Base-by-base conservation (phyloP, 148 eudicot genomes). In the Cornus florida region DNA sequence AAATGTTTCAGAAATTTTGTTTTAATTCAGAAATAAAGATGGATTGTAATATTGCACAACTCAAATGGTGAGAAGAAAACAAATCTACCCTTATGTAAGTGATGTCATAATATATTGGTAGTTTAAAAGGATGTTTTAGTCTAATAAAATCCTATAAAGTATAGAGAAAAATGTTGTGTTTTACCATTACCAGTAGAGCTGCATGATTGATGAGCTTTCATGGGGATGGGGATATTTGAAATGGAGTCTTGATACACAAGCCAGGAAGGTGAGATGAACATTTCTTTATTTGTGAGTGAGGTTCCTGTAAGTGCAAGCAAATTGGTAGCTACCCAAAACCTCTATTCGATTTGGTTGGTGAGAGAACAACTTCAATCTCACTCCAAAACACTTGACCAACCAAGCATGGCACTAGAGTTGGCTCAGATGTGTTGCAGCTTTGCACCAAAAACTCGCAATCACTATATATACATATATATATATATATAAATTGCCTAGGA, bases 281-380 rank as follows among this genome's bases (percentile, higher is more conserved):
- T 57, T 0, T 53, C 10, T 24, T 19, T 62, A n/a, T 32, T 6
- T 48, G 13, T n/a, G 22, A 14, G 5, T 24, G 75, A 67, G 70
- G n/a, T 69, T 14, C 14, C 83, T 80, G 75, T 33, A 32, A 75
- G 69, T 10, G 20, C 38, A 80, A 80, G 83, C 79, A 70, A 75
- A 33, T 70, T 43, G 48, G 48, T 43, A 43, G 48, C 48, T 43
- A 43, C 48, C 75, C 38, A 80, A 19, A 16, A 12, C 19, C 62
- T 56, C 67, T 33, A 73, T 38, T 10, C 2, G 0, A 16, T 13
- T 78, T 11, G 79, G 71, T 71, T 10, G 83, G 79, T 81, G 24
- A 75, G 7, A 66, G 10, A 67, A 19, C 71, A 72, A 70, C 83
- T 70, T 81, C 41, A 81, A 81, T 81, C 75, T 70, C 79, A 81